phyloP scores from a whole-genome alignment of 2,329 filamentous ascomycete species.

The Colletotrichum euphorbiae region DNA sequence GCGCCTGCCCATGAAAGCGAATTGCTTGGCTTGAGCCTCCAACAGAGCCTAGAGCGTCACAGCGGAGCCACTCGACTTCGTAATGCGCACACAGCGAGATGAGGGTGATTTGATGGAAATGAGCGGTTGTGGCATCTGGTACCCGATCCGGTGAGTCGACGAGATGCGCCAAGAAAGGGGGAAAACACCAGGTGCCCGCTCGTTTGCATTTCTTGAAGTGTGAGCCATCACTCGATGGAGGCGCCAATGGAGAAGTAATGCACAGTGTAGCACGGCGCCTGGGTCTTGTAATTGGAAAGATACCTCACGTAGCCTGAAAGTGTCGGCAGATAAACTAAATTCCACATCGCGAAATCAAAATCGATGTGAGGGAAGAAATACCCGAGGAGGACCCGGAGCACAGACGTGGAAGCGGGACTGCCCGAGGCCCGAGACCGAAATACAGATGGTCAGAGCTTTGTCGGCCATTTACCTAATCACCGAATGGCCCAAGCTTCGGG shows the following conservation, averaged over 20 bases:
- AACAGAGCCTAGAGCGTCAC: slow-evolving; percentile 18
- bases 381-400: not conserved
- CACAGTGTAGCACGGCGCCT: not conserved
- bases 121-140: slow-evolving; percentile 21
- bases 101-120: slow-evolving; percentile 25
- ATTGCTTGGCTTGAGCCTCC: slow-evolving; percentile 33
- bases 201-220: slow-evolving; percentile 13
- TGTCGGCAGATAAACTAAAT: not conserved
- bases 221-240: slow-evolving; percentile 33
- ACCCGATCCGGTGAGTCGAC: slow-evolving; percentile 37
- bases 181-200: slow-evolving; percentile 8
- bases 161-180: slow-evolving; percentile 29
- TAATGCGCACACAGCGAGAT: slow-evolving; percentile 31
- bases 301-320: not conserved
- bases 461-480: slow-evolving; percentile 11
- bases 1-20: slow-evolving; percentile 36
- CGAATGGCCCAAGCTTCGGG: slow-evolving; percentile 1
- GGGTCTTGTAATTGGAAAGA: not conserved
- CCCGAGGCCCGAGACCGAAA: not conserved
- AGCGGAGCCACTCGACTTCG: slow-evolving; percentile 28
- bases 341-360: not conserved
- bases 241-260: not conserved
- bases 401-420: slow-evolving; percentile 4
- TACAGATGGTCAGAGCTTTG: not conserved
- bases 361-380: not conserved